Evolutionary conservation across 2,329 filamentous ascomycete species (phyloP).

Genomic region (Dactylellina cionopaga): DNA sequence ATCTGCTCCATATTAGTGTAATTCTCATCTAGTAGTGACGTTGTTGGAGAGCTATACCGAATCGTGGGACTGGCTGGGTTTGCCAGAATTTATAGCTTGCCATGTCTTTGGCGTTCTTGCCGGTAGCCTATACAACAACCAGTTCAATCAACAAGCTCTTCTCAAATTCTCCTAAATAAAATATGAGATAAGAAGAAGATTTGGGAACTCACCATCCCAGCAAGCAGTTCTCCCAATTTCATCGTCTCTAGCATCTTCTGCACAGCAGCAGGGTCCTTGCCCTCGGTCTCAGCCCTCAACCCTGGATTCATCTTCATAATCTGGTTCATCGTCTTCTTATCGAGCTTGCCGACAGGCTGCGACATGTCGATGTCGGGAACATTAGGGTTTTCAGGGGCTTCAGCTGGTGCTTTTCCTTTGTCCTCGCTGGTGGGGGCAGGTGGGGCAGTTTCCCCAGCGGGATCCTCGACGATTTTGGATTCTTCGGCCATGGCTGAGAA

Average conservation of each 20-base stretch:
- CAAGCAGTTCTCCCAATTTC: slow-evolving; percentile 64
- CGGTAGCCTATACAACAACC: slow-evolving; percentile 67
- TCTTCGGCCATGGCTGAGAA: slow-evolving; percentile 68
- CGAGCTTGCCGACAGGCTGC: slow-evolving; percentile 52
- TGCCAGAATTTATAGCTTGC: slow-evolving; percentile 98
- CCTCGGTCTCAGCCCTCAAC: slow-evolving; percentile 77
- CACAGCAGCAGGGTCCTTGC: slow-evolving; percentile 71
- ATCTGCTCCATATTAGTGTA: slow-evolving; percentile 60
- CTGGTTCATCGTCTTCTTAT: slow-evolving; percentile 56
- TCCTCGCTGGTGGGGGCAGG: slow-evolving; percentile 65
- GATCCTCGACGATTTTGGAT: slow-evolving; percentile 68
- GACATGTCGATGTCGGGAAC: slow-evolving; percentile 50
- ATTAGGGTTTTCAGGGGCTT: slow-evolving; percentile 56
- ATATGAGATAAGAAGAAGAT: slow-evolving; percentile 44
- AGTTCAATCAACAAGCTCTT: slow-evolving; percentile 57
- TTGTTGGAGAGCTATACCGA: slow-evolving; percentile 64
- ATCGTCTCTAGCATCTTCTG: slow-evolving; percentile 66
- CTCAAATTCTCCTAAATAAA: slow-evolving; percentile 59
- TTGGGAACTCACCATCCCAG: slow-evolving; percentile 62
- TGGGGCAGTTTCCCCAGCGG: slow-evolving; percentile 64
- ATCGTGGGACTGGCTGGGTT: slow-evolving; percentile 92
- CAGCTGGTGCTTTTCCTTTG: slow-evolving; percentile 63
- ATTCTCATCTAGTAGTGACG: not conserved
- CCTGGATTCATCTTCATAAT: slow-evolving; percentile 68
- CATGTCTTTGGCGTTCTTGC: slow-evolving; percentile 95